Evolutionary conservation across 305 asterid genomes (phyloP).

Genomic region (Solanum aculeatissimum): DNA sequence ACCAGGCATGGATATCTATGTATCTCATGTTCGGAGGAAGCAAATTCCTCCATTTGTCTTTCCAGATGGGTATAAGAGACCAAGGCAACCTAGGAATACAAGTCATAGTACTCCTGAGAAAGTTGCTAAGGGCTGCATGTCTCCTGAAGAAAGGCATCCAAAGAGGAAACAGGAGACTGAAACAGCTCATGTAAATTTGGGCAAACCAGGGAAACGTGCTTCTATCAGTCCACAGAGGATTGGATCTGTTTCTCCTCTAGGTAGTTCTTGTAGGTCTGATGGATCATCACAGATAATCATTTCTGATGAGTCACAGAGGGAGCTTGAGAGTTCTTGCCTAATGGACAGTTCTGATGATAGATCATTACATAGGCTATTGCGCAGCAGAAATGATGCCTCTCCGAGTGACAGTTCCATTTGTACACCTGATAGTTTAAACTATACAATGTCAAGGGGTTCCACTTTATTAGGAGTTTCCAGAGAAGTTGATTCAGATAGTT

Average conservation of each 20-base stretch:
- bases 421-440: not conserved
- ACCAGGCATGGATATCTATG: slow-evolving; percentile 67
- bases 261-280: not conserved
- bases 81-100: slow-evolving; percentile 6
- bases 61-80: slow-evolving; percentile 43
- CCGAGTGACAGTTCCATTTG: not conserved
- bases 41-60: slow-evolving; percentile 60
- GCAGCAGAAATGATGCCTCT: not conserved
- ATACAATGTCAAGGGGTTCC: not conserved
- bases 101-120: slow-evolving; percentile 6
- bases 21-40: slow-evolving; percentile 74
- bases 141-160: slow-evolving; percentile 6
- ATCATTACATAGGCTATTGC: not conserved
- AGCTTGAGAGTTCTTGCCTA: not conserved
- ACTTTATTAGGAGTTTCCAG: not conserved
- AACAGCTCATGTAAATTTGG: not conserved
- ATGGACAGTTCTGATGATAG: not conserved
- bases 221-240: slow-evolving; percentile 10
- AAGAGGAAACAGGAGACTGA: slow-evolving; percentile 12
- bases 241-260: slow-evolving; percentile 1
- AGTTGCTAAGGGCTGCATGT: not conserved
- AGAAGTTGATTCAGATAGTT: not conserved
- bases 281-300: not conserved
- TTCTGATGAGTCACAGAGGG: slow-evolving; percentile 2
- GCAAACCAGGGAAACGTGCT: slow-evolving; percentile 9